These are phyloP conservation scores for Nemania serpens DNA, from an alignment of 2,329 filamentous ascomycete species.

Conservation along the genomic window DNA sequence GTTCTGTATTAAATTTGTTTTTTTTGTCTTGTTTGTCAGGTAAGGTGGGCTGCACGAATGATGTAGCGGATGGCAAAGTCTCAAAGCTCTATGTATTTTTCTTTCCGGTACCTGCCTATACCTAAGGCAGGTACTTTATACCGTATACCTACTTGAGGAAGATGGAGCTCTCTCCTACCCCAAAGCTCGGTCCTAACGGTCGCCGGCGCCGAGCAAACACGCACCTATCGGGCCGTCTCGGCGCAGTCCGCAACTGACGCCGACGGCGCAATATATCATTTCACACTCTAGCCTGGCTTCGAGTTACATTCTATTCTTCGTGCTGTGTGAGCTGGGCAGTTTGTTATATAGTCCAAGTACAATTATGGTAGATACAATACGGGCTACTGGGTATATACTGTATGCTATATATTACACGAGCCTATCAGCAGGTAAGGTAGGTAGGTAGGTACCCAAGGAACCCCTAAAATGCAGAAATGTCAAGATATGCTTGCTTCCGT, in stretches of 20 bases:
- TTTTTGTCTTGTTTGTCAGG: background rate
- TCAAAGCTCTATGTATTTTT: background rate
- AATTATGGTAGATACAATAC: background rate
- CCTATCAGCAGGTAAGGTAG: no score
- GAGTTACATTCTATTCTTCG: background rate
- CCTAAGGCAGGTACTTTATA: no score
- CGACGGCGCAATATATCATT: background rate
- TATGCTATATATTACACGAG: no score
- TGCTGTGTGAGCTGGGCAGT: background rate
- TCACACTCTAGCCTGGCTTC: no score
- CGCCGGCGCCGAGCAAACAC: slow-evolving; percentile 37
- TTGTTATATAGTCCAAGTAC: background rate
- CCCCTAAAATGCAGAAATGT: background rate
- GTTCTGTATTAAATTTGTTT: background rate
- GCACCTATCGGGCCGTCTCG: slow-evolving; percentile 21
- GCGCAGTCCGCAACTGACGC: background rate
- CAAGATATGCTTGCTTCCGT: slow-evolving; percentile 18
- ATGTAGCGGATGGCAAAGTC: slow-evolving; percentile 18
- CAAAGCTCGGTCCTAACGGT: slow-evolving; percentile 31
- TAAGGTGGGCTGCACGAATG: slow-evolving; percentile 16
- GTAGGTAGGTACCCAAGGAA: no score
- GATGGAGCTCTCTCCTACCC: background rate
- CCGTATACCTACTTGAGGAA: no score
- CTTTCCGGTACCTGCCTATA: slow-evolving; percentile 8
- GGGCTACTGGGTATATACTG: no score